Percentiles rank a stretch among this genome's conserved stretches.
These are phyloP conservation scores for Guillardia theta DNA, from an alignment of 78 protist genomes.

Conservation along the genomic window DNA sequence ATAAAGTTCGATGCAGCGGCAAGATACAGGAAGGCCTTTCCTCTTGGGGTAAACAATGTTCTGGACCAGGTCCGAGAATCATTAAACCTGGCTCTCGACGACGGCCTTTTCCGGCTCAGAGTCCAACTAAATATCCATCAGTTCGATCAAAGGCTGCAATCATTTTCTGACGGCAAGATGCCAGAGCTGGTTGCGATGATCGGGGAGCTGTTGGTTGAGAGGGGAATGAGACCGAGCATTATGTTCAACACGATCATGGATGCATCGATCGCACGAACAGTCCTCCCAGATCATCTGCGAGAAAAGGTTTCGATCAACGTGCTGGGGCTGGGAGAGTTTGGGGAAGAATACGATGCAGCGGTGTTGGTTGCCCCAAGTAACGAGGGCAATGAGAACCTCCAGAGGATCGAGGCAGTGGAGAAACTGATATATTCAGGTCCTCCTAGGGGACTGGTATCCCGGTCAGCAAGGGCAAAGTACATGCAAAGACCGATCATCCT, in stretches of 20 bases:
- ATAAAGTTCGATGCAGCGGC: too few species aligned
- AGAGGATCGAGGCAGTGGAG: neutral
- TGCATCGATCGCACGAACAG: neutral
- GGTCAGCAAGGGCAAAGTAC: neutral
- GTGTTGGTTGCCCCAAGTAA: neutral
- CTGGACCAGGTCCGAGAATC: neutral
- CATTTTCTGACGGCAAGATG: neutral
- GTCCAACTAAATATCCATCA: neutral
- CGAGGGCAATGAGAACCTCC: neutral
- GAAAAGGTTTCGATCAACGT: neutral
- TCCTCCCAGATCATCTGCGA: neutral
- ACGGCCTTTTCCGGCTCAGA: neutral
- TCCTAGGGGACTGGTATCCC: neutral
- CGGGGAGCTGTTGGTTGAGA: neutral
- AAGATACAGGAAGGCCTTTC: too few species aligned
- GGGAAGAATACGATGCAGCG: neutral
- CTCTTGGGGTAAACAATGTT: too few species aligned
- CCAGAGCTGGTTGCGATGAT: neutral
- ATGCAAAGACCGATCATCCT: neutral
- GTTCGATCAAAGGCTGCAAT: neutral
- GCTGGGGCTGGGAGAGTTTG: neutral
- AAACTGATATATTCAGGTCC: neutral
- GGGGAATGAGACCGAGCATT: neutral
- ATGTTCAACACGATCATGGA: neutral
- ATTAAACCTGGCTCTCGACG: neutral